phyloP scores from a whole-genome alignment of 106 monocot genomes.

The Posidonia australis region DNA sequence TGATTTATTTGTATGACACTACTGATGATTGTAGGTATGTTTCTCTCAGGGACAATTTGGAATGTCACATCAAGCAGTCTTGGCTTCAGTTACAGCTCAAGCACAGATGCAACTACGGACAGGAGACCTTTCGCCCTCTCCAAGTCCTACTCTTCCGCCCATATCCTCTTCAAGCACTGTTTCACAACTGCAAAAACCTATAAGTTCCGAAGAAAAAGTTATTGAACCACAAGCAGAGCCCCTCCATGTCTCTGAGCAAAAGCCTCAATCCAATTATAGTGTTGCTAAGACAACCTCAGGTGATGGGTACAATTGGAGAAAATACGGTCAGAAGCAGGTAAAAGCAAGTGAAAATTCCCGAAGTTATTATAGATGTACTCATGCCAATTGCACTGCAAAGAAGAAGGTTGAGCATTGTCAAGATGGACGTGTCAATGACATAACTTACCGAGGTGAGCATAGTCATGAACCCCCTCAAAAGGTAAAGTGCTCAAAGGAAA shows the following conservation, averaged over 20 bases:
- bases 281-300: conserved; percentile 11
- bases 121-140: conserved; percentile 15
- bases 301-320: conserved; percentile 75
- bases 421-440: conserved; percentile 50
- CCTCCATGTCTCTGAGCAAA: conserved; percentile 9
- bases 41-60: conserved; percentile 48
- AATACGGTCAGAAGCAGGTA: conserved; percentile 83
- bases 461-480: conserved; percentile 58
- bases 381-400: conserved; percentile 45
- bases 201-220: conserved; percentile 8
- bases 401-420: conserved; percentile 65
- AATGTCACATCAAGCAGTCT: conserved; percentile 67
- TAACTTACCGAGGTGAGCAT: conserved; percentile 42
- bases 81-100: conserved; percentile 69
- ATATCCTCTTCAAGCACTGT: conserved; percentile 7
- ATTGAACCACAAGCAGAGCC: conserved; percentile 4
- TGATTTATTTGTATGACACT: too few species aligned
- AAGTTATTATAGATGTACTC: conserved; percentile 69
- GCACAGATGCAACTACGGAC: conserved; percentile 54
- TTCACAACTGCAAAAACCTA: conserved; percentile 10
- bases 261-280: conserved; percentile 13
- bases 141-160: conserved; percentile 8
- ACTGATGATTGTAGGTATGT: too few species aligned
- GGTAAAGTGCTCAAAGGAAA: conserved; percentile 33
- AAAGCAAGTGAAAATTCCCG: conserved; percentile 58